Conservation (phyloP, 495 filamentous ascomycete species). For the Gamarada debralockiae region DNA sequence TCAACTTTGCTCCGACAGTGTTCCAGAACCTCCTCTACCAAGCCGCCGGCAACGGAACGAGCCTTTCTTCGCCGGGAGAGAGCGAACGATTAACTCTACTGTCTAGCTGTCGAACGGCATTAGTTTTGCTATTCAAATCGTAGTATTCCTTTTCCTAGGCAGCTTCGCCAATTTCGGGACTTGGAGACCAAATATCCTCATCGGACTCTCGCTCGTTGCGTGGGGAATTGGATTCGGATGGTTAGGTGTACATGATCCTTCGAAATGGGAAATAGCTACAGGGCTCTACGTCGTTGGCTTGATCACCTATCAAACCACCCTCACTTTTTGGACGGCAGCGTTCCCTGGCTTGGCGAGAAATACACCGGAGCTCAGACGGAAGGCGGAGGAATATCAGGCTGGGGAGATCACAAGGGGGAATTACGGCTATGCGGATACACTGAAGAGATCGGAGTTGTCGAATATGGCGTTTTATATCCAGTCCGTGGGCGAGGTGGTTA, state of each 20-base stretch:
- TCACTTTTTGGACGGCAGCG: constrained; percentile 66
- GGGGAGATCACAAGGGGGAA: constrained; percentile 53
- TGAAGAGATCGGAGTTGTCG: constrained; percentile 56
- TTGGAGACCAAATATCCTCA: constrained; percentile 58
- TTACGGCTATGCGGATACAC: constrained; percentile 57
- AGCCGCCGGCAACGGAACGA: constrained; percentile 45
- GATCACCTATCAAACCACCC: constrained; percentile 61
- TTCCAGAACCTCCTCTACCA: constrained; percentile 61
- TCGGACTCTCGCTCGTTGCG: constrained; percentile 51
- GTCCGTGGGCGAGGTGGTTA: constrained; percentile 54
- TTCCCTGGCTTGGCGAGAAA: constrained; percentile 61
- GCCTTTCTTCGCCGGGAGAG: constrained; percentile 2
- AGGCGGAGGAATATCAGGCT: constrained; percentile 45
- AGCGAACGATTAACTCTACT: constrained; percentile 55
- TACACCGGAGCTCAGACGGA: constrained; percentile 47
- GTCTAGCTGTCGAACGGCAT: constrained; percentile 60
- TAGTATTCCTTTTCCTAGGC: constrained; percentile 56
- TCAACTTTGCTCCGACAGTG: constrained; percentile 66
- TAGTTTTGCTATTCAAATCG: constrained; percentile 58
- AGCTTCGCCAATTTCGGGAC: constrained; percentile 60
- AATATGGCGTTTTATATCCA: constrained; percentile 63
- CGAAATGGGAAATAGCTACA: constrained; percentile 52
- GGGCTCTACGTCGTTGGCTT: constrained; percentile 60
- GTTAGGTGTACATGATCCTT: constrained; percentile 54
- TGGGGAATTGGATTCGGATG: constrained; percentile 61